Base-by-base conservation (phyloP, 257 asterid genomes). In the Petunia secreta region DNA sequence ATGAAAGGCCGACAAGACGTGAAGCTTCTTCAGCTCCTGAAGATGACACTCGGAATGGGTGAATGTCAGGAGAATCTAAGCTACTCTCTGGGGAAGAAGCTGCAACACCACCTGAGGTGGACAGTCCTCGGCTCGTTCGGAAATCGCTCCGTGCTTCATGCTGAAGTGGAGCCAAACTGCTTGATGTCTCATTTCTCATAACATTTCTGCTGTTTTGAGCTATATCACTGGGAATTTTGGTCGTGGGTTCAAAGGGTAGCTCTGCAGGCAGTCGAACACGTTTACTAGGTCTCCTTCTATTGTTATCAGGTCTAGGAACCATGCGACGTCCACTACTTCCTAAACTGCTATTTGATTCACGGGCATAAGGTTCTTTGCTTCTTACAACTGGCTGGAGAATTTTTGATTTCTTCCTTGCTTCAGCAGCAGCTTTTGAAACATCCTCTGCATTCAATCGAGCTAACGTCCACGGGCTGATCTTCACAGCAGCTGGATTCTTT, bases 61-160 rank as follows among this genome's bases (percentile, higher is more conserved):
- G 94, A 59, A 90, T 83, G 38, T 94, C 98, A 0, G 97, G 97
- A 15, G 99, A 96, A 84, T 87, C 97, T 25, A 94, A 82, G 86
- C 99, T 96, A 80, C 99, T 96, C 82, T 92, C 97, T 0, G 98
- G 97, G 2, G 99, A 94, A 54, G 99, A 92, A 80, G 93, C 91
- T 57, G 90, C 83, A 11, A 86, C 81, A 43, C 82, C 93, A 38
- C 82, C 82, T 2, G 91, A 79, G 77, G 85, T 83, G 75, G 90
- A 79, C 75, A 87, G 63, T 16, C 83, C 86, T 16, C 86, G 87
- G 84, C 79, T 78, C 8, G 83, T 76, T 75, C 89, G 75, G 85
- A 87, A 96, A 58, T 86, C 85, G 46, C 91, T 88, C 40, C 90
- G 89, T 59, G 92, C 91, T 79, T 95, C 99, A 14, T 81, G 96